A percentile compares a stretch with the other conserved stretches of the same genome.
These are phyloP conservation scores for Thelonectria blattea DNA, from an alignment of 2,329 filamentous ascomycete genomes.

Conservation along the genomic window DNA sequence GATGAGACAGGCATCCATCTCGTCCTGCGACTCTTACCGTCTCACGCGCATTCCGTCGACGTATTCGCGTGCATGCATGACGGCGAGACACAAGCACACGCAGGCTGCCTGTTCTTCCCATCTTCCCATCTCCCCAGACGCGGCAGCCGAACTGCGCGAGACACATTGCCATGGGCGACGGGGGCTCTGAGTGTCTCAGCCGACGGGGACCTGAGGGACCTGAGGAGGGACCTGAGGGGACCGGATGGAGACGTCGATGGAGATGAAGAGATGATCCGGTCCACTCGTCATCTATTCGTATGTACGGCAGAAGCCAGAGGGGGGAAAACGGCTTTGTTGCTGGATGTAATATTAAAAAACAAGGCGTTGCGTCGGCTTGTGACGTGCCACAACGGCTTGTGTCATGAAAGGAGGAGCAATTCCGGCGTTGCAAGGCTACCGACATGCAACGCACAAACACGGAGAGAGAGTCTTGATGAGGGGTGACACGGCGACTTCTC, in stretches of 20 bases:
- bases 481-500: neutral
- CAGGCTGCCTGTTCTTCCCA: too few species aligned
- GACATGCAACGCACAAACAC: neutral
- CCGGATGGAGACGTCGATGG: slow-evolving; percentile 19
- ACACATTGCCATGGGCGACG: slow-evolving; percentile 37
- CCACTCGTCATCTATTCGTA: slow-evolving; percentile 33
- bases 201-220: slow-evolving; percentile 19
- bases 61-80: slow-evolving; percentile 5
- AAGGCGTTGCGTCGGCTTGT: slow-evolving; percentile 20
- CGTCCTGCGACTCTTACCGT: slow-evolving; percentile 3
- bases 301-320: slow-evolving; percentile 16
- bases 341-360: too few species aligned
- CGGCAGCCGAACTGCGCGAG: slow-evolving; percentile 11
- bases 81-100: slow-evolving; percentile 15
- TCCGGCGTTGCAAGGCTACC: neutral
- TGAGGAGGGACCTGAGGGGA: slow-evolving; percentile 12
- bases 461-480: neutral
- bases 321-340: neutral
- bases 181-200: slow-evolving; percentile 21
- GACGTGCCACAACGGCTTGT: slow-evolving; percentile 17
- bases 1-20: slow-evolving; percentile 13
- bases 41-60: slow-evolving; percentile 13
- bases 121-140: too few species aligned
- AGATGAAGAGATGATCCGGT: slow-evolving; percentile 32
- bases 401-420: neutral